These are phyloP conservation scores for Haematococcus lacustris DNA, from an alignment of 139 green algal species.

Conservation along the genomic window DNA sequence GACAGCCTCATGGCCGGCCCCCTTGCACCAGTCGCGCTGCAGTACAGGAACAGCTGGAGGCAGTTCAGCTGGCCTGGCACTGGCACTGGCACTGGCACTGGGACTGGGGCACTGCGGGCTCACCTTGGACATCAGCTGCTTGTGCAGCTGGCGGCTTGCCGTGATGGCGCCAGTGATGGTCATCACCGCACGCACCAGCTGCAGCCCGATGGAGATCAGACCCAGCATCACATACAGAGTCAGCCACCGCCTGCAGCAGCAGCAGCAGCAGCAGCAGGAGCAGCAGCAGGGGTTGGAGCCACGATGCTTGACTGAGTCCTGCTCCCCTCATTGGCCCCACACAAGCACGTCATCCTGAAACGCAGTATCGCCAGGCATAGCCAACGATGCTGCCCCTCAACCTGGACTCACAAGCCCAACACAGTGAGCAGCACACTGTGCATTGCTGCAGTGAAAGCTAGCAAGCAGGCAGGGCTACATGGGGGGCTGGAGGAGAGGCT, in stretches of 20 bases:
- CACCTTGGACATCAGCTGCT: conserved; percentile 38
- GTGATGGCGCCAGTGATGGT: conserved; percentile 42
- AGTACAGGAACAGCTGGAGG: too few species aligned
- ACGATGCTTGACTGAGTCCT: background rate
- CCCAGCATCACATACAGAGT: conserved; percentile 62
- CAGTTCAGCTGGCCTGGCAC: too few species aligned
- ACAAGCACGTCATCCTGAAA: background rate
- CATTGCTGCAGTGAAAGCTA: too few species aligned
- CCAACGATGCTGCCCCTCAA: background rate
- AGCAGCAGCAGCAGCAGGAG: conserved; percentile 11
- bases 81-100: too few species aligned
- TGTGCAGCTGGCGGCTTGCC: conserved; percentile 33
- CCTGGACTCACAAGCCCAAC: too few species aligned
- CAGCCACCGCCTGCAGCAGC: conserved; percentile 40
- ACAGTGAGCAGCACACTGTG: too few species aligned
- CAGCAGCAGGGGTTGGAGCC: background rate
- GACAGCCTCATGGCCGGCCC: too few species aligned
- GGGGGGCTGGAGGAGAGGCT: background rate
- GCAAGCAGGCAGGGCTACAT: too few species aligned
- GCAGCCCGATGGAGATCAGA: conserved; percentile 35
- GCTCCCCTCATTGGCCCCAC: background rate
- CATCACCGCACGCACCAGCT: conserved; percentile 23
- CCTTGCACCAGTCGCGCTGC: too few species aligned
- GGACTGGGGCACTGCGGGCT: too few species aligned
- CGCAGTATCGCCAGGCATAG: background rate